phyloP scores from a whole-genome alignment of 305 asterid species.

The Rubia tinctorum region DNA sequence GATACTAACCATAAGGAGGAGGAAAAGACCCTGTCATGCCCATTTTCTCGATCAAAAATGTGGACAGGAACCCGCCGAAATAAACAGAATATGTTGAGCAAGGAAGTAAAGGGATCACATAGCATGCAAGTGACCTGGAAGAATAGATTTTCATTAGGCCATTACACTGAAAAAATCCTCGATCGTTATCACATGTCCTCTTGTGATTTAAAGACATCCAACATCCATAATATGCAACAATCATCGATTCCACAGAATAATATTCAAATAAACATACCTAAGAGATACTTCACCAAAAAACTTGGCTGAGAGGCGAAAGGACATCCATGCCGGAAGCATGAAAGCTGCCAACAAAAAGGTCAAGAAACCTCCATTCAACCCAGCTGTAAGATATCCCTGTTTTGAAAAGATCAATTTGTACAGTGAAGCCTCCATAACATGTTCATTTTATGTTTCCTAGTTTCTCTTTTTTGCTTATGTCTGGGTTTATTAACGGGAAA shows the following conservation, averaged over 20 bases:
- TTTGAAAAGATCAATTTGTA: constrained; percentile 34
- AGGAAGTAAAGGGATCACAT: constrained; percentile 74
- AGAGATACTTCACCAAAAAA: constrained; percentile 62
- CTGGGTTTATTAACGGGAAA: not conserved
- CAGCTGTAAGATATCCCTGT: constrained; percentile 80
- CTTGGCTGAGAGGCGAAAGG: constrained; percentile 52
- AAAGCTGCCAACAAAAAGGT: constrained; percentile 58
- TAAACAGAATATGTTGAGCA: constrained; percentile 68
- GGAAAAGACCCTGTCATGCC: constrained; percentile 95
- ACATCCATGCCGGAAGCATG: constrained; percentile 90
- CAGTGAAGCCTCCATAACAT: constrained; percentile 9
- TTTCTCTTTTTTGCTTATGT: not conserved
- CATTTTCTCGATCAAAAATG: constrained; percentile 90
- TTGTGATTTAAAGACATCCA: not conserved
- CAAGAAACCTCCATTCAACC: constrained; percentile 86
- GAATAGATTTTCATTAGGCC: constrained; percentile 29
- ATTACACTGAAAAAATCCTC: not conserved
- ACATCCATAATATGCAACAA: too few species aligned
- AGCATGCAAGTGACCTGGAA: constrained; percentile 78
- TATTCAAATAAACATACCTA: constrained; percentile 39
- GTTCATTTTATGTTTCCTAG: not conserved
- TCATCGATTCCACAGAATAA: not conserved
- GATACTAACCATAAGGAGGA: constrained; percentile 84
- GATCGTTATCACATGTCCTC: not conserved
- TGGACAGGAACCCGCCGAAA: constrained; percentile 84